A percentile compares a stretch with the other conserved stretches of the same genome.
Evolutionary conservation across 305 asterid species (phyloP).

Genomic region (Solanum chacoense): DNA sequence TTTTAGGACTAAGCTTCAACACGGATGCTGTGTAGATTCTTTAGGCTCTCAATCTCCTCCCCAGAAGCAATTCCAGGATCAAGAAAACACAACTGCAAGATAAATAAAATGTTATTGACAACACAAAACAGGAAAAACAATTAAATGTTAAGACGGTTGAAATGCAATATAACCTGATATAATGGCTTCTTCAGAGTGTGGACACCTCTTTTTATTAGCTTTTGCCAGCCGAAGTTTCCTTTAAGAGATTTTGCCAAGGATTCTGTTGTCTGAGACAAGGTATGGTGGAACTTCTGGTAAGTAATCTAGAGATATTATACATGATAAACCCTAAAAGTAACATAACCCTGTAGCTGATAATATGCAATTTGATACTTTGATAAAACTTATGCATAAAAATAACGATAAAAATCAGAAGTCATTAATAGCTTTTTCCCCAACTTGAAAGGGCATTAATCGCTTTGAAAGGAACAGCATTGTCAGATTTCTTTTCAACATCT

Average conservation of each 20-base stretch:
- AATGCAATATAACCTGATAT: slow-evolving; percentile 46
- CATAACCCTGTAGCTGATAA: neutral
- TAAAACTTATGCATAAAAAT: neutral
- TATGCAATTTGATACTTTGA: neutral
- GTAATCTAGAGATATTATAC: neutral
- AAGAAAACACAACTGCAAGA: slow-evolving; percentile 52
- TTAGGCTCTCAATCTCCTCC: slow-evolving; percentile 51
- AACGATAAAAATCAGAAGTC: neutral
- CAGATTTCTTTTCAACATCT: neutral
- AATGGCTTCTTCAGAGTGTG: slow-evolving; percentile 63
- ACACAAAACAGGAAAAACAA: neutral
- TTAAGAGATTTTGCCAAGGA: slow-evolving; percentile 46
- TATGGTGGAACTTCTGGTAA: neutral
- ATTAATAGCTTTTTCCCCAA: neutral
- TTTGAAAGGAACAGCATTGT: neutral
- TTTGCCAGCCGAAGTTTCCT: slow-evolving; percentile 66
- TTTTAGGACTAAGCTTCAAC: slow-evolving; percentile 30
- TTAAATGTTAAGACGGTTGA: neutral
- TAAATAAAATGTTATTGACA: neutral
- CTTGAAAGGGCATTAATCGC: neutral
- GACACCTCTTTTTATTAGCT: slow-evolving; percentile 58
- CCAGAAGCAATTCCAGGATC: slow-evolving; percentile 64
- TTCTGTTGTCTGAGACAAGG: slow-evolving; percentile 39
- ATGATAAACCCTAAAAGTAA: neutral
- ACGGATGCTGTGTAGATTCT: slow-evolving; percentile 39